Percentiles rank a stretch among this genome's conserved stretches.
Evolutionary conservation across 306 rosid species (phyloP).

Genomic region (Quercus wislizeni): DNA sequence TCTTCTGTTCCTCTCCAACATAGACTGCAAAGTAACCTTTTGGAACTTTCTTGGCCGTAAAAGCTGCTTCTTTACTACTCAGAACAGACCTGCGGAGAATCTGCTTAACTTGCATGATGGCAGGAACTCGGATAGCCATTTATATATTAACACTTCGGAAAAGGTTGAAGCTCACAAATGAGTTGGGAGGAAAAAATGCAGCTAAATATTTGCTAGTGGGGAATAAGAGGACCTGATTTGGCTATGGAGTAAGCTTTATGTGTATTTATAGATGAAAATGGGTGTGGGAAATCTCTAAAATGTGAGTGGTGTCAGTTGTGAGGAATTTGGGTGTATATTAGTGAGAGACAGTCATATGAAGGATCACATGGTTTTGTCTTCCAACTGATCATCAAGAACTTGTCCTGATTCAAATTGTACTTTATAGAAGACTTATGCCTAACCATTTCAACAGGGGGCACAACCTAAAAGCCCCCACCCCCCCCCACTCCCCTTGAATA

Average conservation of each 20-base stretch:
- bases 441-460: background rate
- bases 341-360: background rate
- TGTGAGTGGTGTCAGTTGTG: background rate
- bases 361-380: background rate
- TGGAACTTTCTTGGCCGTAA: slow-evolving; percentile 22
- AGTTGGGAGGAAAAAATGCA: background rate
- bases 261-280: background rate
- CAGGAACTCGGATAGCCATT: slow-evolving; percentile 37
- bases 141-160: background rate
- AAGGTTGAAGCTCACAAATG: background rate
- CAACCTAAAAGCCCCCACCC: background rate
- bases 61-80: background rate
- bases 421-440: background rate
- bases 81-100: background rate
- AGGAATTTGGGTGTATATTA: background rate
- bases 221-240: slow-evolving; percentile 11
- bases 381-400: background rate
- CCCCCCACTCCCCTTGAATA: too few relatives aligned
- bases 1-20: slow-evolving; percentile 43
- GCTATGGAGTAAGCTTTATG: background rate
- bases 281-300: background rate
- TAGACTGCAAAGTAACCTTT: slow-evolving; percentile 52
- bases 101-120: slow-evolving; percentile 12
- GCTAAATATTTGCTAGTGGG: background rate
- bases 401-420: background rate